phyloP scores from a whole-genome alignment of 2,329 filamentous ascomycete species.

The Bipolaris oryzae region DNA sequence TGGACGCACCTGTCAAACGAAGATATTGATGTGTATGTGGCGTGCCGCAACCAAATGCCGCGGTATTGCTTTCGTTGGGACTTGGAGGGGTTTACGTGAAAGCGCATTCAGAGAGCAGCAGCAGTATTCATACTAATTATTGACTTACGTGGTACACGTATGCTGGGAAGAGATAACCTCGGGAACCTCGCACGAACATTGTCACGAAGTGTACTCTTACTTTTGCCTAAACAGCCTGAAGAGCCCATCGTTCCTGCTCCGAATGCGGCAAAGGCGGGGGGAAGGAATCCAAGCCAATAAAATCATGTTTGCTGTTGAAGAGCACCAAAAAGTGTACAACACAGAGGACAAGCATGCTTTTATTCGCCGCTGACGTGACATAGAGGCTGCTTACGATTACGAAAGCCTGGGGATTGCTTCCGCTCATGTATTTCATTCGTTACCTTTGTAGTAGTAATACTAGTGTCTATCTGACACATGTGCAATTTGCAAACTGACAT shows the following conservation, averaged over 20 bases:
- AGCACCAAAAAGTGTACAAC: not conserved
- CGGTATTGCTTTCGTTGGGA: not conserved
- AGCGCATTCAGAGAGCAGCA: not conserved
- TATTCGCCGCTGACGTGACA: not conserved
- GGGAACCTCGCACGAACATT: slow-evolving; percentile 1
- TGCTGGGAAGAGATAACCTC: not conserved
- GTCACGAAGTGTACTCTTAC: not conserved
- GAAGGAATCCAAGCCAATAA: not conserved
- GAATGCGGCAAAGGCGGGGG: not conserved
- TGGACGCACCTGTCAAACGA: not conserved
- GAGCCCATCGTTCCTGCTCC: not conserved
- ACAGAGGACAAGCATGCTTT: not conserved
- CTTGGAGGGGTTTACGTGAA: not conserved
- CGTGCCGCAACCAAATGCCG: not conserved
- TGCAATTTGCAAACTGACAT: too few relatives aligned
- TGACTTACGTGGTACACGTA: not conserved
- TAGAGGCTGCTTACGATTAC: too few relatives aligned
- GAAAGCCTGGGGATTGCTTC: too few relatives aligned
- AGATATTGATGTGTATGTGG: not conserved
- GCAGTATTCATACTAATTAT: not conserved
- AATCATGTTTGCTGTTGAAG: not conserved
- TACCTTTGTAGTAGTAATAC: too few relatives aligned
- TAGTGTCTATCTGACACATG: too few relatives aligned
- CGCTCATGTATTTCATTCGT: too few relatives aligned
- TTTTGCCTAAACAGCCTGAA: slow-evolving; percentile 14